phyloP scores from a whole-genome alignment of 768 basidiomycete genomes.

The Leccinum sublutescens region DNA sequence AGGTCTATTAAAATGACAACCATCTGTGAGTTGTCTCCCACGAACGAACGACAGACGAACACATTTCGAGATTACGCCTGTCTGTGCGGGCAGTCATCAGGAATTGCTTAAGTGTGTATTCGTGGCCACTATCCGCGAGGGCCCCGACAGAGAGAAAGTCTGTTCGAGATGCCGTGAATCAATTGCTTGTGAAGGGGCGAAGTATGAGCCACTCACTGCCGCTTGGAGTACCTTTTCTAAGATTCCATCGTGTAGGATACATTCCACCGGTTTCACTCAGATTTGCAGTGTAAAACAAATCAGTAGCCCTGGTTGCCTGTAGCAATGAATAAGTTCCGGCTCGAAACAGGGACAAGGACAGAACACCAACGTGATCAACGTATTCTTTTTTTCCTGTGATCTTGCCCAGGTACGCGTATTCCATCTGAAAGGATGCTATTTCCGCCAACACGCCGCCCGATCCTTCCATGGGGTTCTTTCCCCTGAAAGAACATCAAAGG shows the following conservation, averaged over 20 bases:
- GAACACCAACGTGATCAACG: slow-evolving; percentile 45
- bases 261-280: slow-evolving; percentile 52
- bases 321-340: not conserved
- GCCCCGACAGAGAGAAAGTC: slow-evolving; percentile 58
- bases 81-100: slow-evolving; percentile 64
- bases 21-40: not conserved
- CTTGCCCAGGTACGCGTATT: slow-evolving; percentile 82
- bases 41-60: slow-evolving; percentile 38
- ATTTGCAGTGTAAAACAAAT: slow-evolving; percentile 46
- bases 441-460: slow-evolving; percentile 62
- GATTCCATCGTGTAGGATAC: slow-evolving; percentile 60
- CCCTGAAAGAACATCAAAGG: not conserved
- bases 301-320: slow-evolving; percentile 50
- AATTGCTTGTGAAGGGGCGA: not conserved
- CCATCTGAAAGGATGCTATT: slow-evolving; percentile 76
- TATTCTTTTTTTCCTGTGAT: slow-evolving; percentile 68
- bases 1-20: slow-evolving; percentile 44
- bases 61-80: slow-evolving; percentile 60
- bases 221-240: slow-evolving; percentile 42
- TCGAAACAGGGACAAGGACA: not conserved
- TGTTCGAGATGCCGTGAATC: not conserved
- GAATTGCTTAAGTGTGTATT: slow-evolving; percentile 75
- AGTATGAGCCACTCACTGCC: slow-evolving; percentile 40
- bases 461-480: not conserved
- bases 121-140: slow-evolving; percentile 69